These are phyloP conservation scores for Phytopythium sindhum DNA, from an alignment of 352 stramenopile species.

Conservation along the genomic window DNA sequence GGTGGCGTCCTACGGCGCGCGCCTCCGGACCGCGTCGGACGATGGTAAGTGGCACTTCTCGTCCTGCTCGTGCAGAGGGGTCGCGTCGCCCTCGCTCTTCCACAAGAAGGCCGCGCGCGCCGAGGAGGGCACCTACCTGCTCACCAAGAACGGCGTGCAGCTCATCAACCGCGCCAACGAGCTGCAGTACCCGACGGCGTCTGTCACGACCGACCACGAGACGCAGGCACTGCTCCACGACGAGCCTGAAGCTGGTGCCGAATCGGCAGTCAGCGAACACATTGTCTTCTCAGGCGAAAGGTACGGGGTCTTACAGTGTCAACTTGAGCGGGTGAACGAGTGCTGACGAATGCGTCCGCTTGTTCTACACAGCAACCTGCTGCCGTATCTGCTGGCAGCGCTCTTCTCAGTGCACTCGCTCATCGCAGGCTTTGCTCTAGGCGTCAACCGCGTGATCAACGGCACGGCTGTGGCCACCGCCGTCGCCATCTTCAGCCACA, in stretches of 20 bases:
- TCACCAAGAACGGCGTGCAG: slow-evolving; percentile 29
- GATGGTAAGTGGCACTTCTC: slow-evolving; percentile 31
- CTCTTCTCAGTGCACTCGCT: slow-evolving; percentile 69
- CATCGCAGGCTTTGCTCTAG: slow-evolving; percentile 60
- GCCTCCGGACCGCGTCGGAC: slow-evolving; percentile 33
- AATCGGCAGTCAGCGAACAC: slow-evolving; percentile 50
- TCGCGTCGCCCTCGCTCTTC: slow-evolving; percentile 30
- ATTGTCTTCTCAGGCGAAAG: slow-evolving; percentile 58
- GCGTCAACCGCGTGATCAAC: slow-evolving; percentile 50
- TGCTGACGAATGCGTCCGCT: neutral
- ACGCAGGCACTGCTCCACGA: slow-evolving; percentile 19
- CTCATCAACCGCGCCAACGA: neutral
- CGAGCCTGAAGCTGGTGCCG: slow-evolving; percentile 16
- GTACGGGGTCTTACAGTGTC: slow-evolving; percentile 12
- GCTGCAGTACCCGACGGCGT: slow-evolving; percentile 1
- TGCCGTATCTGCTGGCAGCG: slow-evolving; percentile 59
- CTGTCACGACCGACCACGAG: slow-evolving; percentile 20
- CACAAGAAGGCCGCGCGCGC: slow-evolving; percentile 29
- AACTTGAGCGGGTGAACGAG: too few species aligned
- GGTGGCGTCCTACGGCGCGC: slow-evolving; percentile 44
- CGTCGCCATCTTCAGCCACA: slow-evolving; percentile 66
- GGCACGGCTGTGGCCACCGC: slow-evolving; percentile 51
- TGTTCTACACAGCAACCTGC: slow-evolving; percentile 25
- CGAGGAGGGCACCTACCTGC: slow-evolving; percentile 36
- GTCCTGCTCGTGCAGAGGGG: slow-evolving; percentile 27